A percentile compares a stretch with the other conserved stretches of the same genome.
Conservation (phyloP, 2,329 filamentous ascomycete genomes). For the Hypoxylon sp. region DNA sequence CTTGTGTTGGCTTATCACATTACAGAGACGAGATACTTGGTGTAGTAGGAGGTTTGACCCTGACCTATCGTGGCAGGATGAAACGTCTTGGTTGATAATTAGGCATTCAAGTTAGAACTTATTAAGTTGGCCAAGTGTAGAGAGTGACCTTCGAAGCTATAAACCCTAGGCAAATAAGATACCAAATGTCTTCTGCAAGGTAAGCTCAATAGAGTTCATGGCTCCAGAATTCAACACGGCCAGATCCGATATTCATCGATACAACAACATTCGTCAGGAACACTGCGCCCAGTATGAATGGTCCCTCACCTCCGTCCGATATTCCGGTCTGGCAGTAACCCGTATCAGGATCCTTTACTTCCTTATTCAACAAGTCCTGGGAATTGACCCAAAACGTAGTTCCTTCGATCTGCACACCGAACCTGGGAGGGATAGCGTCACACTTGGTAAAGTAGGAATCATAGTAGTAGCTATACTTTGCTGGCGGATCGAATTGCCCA, state of each 20-base stretch:
- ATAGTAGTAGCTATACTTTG: constrained; percentile 56
- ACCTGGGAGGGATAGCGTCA: constrained; percentile 54
- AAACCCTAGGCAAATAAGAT: too few relatives aligned
- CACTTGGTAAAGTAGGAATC: constrained; percentile 59
- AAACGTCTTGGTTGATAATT: too few relatives aligned
- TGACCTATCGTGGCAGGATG: too few relatives aligned
- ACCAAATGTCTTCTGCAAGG: background rate
- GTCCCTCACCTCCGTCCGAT: constrained; percentile 27
- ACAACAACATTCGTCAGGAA: constrained; percentile 34
- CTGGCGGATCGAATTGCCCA: constrained; percentile 55
- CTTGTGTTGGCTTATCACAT: too few relatives aligned
- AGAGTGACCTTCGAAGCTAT: too few relatives aligned
- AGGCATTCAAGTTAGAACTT: too few relatives aligned
- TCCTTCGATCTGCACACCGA: constrained; percentile 56
- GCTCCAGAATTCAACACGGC: constrained; percentile 22
- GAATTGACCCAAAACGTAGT: constrained; percentile 58
- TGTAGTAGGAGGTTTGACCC: too few relatives aligned
- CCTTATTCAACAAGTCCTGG: constrained; percentile 56
- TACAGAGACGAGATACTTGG: too few relatives aligned
- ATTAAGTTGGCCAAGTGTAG: too few relatives aligned
- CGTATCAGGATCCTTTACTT: constrained; percentile 53
- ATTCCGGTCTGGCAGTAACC: constrained; percentile 59
- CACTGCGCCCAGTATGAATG: constrained; percentile 26
- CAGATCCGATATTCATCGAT: constrained; percentile 25
- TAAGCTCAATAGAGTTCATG: constrained; percentile 26